Evolutionary conservation across 108 stramenopile species (phyloP), one percentile per base, ranked within the genome.

Genomic region (Parietichytrium sp.): DNA sequence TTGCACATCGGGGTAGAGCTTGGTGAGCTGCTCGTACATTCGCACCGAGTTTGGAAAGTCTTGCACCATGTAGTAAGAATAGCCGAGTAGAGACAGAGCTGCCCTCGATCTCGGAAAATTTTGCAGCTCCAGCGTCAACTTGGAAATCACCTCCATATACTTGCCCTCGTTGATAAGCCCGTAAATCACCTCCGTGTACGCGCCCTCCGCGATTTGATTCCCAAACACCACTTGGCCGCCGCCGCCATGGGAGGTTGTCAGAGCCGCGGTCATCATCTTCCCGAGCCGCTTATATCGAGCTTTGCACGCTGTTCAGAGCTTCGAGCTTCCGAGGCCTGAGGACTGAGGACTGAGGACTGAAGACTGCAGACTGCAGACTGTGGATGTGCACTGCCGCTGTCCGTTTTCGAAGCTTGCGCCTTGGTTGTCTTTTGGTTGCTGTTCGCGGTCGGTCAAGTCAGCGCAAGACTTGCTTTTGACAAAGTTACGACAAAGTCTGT

Each of bases 21-120:
- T 84, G 3, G 89, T 61, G 4, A 95, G 90, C 77, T 92, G 86
- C 78, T 95, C 93, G 55, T 95, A 95, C 53, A 91, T 87, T n/a
- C 47, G 49, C 8, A 84, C 85, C 0, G 92, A 89, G 10, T 78
- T 50, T 8, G 49, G 49, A 48, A 85, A 93, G 31, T 92, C 92
- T 81, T 86, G 82, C 78, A 86, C 72, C 55, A 93, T 85, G 86
- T 94, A 95, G 83, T 88, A 93, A 85, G 93, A 94, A 80, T 92
- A 94, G 25, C 91, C 94, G 45, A 95, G 83, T 18, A 95, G 87
- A 8, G 92, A 93, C 23, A 95, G 82, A 0, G 90, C 87, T 1
- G 94, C 91, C 4, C 94, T 55, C 77, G 85, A 89, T 16, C 88
- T 82, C 8, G 95, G 93, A 42, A 93, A 91, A 52, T 89, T 85